Conservation (phyloP, 2,329 filamentous ascomycete genomes). For the Colletotrichum sidae region DNA sequence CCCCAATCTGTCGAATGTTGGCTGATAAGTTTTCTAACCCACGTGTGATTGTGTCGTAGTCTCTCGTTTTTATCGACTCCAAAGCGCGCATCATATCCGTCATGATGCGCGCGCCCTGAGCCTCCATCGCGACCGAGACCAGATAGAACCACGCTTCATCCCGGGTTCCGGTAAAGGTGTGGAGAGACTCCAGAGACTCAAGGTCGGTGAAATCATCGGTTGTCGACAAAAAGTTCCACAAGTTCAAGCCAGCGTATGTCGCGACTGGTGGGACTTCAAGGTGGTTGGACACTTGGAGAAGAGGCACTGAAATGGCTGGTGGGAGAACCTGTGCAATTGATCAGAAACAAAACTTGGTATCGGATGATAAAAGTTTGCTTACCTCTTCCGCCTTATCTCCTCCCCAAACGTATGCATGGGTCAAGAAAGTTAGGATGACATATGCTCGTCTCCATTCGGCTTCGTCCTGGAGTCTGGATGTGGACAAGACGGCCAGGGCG, state of each 20-base stretch:
- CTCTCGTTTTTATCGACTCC: constrained; percentile 70
- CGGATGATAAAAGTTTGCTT: constrained; percentile 35
- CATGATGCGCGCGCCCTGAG: constrained; percentile 79
- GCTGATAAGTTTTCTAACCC: constrained; percentile 74
- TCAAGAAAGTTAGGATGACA: constrained; percentile 79
- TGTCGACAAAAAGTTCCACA: constrained; percentile 86
- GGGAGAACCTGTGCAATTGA: constrained; percentile 68
- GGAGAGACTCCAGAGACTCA: constrained; percentile 76
- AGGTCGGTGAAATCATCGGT: constrained; percentile 69
- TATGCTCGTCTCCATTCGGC: constrained; percentile 87
- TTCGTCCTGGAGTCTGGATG: constrained; percentile 70
- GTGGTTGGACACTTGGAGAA: constrained; percentile 76
- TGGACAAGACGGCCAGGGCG: constrained; percentile 76
- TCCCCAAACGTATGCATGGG: constrained; percentile 92
- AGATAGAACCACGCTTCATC: constrained; percentile 97
- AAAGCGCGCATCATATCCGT: constrained; percentile 84
- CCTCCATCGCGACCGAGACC: constrained; percentile 91
- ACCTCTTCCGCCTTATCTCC: constrained; percentile 81
- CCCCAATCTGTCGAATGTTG: constrained; percentile 75
- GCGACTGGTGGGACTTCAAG: constrained; percentile 88
- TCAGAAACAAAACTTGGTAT: constrained; percentile 31
- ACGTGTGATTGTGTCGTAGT: constrained; percentile 69
- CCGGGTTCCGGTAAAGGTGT: constrained; percentile 88
- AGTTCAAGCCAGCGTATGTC: constrained; percentile 87
- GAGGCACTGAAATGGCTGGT: constrained; percentile 80